Evolutionary conservation across 257 asterid species (phyloP).

Genomic region (Nicotiana tabacum): DNA sequence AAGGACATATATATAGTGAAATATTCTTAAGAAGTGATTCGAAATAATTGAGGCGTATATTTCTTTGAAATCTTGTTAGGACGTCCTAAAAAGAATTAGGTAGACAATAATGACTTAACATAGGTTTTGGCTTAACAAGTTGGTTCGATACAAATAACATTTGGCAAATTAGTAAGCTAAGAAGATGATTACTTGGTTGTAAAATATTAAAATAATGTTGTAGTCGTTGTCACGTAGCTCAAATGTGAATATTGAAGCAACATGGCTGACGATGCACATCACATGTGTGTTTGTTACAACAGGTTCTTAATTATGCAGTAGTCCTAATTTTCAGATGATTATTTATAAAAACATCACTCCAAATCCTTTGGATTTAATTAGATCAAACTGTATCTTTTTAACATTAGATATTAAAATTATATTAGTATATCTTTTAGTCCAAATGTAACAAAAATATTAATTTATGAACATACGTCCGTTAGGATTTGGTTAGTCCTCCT

Average conservation of each 20-base stretch:
- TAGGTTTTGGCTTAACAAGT: neutral
- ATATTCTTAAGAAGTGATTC: neutral
- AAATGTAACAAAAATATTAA: too few species aligned
- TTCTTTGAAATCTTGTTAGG: neutral
- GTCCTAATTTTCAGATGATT: neutral
- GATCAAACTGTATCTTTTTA: neutral
- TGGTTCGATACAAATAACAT: slow-evolving; percentile 14
- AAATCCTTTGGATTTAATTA: neutral
- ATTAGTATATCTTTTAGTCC: neutral
- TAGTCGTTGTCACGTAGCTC: neutral
- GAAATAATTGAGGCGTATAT: neutral
- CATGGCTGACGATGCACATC: slow-evolving; percentile 49
- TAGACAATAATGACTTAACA: slow-evolving; percentile 13
- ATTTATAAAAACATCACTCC: neutral
- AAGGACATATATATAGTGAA: neutral
- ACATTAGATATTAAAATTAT: neutral
- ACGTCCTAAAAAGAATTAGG: slow-evolving; percentile 15
- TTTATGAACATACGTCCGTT: neutral
- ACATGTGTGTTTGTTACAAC: slow-evolving; percentile 41
- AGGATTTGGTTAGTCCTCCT: neutral
- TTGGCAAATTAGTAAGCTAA: slow-evolving; percentile 27
- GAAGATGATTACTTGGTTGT: slow-evolving; percentile 24
- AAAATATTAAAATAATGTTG: slow-evolving; percentile 15
- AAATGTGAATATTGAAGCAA: slow-evolving; percentile 32
- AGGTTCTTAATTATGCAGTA: neutral